Evolutionary conservation across 2,329 filamentous ascomycete genomes (phyloP).

Genomic region (Arachnomyces sp.): DNA sequence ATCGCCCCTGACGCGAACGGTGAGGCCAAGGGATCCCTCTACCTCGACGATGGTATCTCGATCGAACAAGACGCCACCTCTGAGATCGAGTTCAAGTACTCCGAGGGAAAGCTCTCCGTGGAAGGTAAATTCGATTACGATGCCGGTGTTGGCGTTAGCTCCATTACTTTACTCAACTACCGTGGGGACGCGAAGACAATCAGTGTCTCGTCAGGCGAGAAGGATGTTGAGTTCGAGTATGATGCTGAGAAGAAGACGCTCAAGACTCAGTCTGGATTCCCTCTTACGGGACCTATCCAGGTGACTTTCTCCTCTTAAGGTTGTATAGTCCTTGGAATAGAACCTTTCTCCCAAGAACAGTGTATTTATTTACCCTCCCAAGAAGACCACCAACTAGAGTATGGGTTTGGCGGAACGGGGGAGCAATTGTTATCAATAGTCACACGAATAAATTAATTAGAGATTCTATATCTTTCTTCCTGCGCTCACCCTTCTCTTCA

Average conservation of each 20-base stretch:
- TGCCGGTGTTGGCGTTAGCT: constrained; percentile 24
- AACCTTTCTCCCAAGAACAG: no score
- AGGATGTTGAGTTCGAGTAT: constrained; percentile 4
- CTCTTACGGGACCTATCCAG: constrained; percentile 6
- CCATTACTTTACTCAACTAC: constrained; percentile 46
- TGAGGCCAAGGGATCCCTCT: constrained; percentile 58
- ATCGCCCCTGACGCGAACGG: constrained; percentile 57
- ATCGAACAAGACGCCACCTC: constrained; percentile 50
- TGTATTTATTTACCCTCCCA: no score
- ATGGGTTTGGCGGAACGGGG: no score
- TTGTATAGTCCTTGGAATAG: no score
- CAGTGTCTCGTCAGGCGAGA: neutral
- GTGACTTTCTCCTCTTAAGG: constrained; percentile 1
- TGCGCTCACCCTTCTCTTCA: no score
- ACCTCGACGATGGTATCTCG: constrained; percentile 69
- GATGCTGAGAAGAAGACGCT: constrained; percentile 3
- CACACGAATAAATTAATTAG: no score
- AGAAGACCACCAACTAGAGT: no score
- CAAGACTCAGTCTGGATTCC: constrained; percentile 3
- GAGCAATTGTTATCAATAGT: no score
- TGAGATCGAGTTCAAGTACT: constrained; percentile 50
- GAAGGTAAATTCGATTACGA: constrained; percentile 11
- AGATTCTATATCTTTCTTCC: no score
- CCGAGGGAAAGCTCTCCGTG: constrained; percentile 30
- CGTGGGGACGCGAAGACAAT: constrained; percentile 19